These are phyloP conservation scores for Trypanosoma vivax DNA, from an alignment of 208 protist species.

Conservation along the genomic window DNA sequence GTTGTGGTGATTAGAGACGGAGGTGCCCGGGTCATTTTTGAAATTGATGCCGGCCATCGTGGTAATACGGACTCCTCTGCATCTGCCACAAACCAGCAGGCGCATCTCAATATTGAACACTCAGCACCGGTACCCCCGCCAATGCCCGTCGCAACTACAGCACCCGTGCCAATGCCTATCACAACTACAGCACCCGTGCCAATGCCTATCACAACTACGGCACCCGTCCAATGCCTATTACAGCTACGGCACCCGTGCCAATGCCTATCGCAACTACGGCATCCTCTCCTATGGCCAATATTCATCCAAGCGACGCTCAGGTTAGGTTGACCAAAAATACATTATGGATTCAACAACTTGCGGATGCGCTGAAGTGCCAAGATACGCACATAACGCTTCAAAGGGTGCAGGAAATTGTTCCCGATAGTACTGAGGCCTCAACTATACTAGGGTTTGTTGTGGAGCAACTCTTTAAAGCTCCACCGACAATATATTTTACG, in stretches of 20 bases:
- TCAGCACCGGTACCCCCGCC: too few relatives aligned
- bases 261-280: too few relatives aligned
- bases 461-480: constrained; percentile 40
- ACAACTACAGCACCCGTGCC: too few relatives aligned
- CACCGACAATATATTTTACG: constrained; percentile 54
- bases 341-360: constrained; percentile 51
- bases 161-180: too few relatives aligned
- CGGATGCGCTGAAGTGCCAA: constrained; percentile 30
- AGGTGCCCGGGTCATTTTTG: constrained; percentile 11
- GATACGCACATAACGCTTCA: constrained; percentile 38
- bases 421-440: constrained; percentile 29
- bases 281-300: too few relatives aligned
- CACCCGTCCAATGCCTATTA: too few relatives aligned
- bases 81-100: neutral
- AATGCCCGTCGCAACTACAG: too few relatives aligned
- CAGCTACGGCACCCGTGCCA: too few relatives aligned
- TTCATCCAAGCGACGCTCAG: too few relatives aligned
- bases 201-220: too few relatives aligned
- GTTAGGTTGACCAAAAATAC: constrained; percentile 20
- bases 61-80: neutral
- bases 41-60: constrained; percentile 2
- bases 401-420: constrained; percentile 32
- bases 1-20: constrained; percentile 32
- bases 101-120: too few relatives aligned
- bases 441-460: constrained; percentile 50